A percentile compares a stretch with the other conserved stretches of the same genome.
phyloP scores from a whole-genome alignment of 305 asterid genomes.

The Stenogyne calaminthoides region DNA sequence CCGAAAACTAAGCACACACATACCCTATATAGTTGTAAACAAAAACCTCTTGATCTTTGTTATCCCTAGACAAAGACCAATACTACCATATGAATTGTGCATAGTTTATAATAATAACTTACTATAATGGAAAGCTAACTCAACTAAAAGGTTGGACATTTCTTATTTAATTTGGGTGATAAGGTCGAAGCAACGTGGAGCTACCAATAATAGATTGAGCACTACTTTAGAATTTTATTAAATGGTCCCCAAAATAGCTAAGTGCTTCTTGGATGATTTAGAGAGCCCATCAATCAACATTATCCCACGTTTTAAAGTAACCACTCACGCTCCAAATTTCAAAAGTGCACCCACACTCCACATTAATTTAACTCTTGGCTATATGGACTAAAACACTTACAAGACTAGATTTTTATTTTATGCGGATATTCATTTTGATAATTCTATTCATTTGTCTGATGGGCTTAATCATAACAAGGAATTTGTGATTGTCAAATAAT shows the following conservation, averaged over 20 bases:
- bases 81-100: no score
- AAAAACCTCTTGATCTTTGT: no score
- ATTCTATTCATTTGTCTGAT: background rate
- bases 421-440: background rate
- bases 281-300: background rate
- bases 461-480: no score
- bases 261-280: constrained; percentile 14
- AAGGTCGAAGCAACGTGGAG: constrained; percentile 20
- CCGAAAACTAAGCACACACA: no score
- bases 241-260: constrained; percentile 18
- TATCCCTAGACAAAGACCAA: background rate
- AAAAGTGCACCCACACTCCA: background rate
- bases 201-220: constrained; percentile 1
- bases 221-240: constrained; percentile 8
- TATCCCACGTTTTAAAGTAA: constrained; percentile 21
- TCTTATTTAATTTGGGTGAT: constrained; percentile 10
- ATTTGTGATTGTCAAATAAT: no score
- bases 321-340: constrained; percentile 11
- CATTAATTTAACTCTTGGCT: background rate
- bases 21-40: no score
- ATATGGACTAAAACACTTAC: background rate
- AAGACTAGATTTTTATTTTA: background rate
- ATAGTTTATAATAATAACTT: background rate
- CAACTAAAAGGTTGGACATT: background rate
- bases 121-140: constrained; percentile 10